phyloP scores from a whole-genome alignment of 176 grass and related monocot species.

The Aegilops tauschii region DNA sequence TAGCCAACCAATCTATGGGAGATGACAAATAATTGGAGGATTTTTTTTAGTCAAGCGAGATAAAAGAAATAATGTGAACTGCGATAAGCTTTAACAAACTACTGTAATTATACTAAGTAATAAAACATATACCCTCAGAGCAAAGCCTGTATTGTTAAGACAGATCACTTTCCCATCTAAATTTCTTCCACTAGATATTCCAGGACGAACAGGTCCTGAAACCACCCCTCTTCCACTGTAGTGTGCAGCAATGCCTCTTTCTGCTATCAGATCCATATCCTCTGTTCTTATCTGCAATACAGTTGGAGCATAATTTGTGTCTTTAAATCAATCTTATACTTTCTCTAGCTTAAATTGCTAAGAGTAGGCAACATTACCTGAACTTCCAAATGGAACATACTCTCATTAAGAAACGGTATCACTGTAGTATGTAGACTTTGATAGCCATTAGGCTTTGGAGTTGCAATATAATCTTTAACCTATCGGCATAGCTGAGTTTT shows the following conservation, averaged over 20 bases:
- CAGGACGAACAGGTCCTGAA: conserved; percentile 53
- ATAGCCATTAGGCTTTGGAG: conserved; percentile 97
- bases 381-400: conserved; percentile 97
- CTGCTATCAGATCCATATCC: conserved; percentile 98
- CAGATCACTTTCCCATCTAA: conserved; percentile 73
- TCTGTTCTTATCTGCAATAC: conserved; percentile 91
- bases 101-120: conserved; percentile 19
- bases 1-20: conserved; percentile 91
- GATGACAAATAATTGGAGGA: conserved; percentile 2
- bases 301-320: background rate
- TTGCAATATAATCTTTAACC: conserved; percentile 99
- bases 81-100: conserved; percentile 9
- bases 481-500: conserved; percentile 32
- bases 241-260: conserved; percentile 98
- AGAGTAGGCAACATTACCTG: conserved; percentile 52
- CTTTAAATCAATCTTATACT: conserved; percentile 9
- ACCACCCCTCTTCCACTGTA: conserved; percentile 83
- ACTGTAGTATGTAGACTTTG: conserved; percentile 95
- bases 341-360: conserved; percentile 26
- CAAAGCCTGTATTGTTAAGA: conserved; percentile 80
- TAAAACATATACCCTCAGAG: conserved; percentile 70
- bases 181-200: conserved; percentile 66
- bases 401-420: conserved; percentile 98
- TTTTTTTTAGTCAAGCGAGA: background rate
- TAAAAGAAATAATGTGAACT: conserved; percentile 15